Base-by-base conservation (phyloP, 371 early-diverging fungal species). In the Gilbertella persicaria region DNA sequence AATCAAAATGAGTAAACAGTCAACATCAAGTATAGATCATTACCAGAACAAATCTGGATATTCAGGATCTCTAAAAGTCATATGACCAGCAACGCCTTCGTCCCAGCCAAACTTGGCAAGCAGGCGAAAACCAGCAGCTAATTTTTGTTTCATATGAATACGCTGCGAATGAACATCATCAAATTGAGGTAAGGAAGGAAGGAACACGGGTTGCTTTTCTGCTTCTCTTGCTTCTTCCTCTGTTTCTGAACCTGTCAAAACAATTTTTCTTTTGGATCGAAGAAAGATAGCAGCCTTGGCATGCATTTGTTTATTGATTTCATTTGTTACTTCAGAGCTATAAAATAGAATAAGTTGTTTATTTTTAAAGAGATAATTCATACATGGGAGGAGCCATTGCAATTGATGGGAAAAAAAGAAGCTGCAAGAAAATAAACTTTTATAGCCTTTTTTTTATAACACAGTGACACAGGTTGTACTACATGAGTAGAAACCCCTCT, bases 11-110 rank as follows among this genome's bases (percentile, higher is more conserved):
- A 7, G 4, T 5, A n/a, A 38, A 28, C 7, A 24, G 5, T 9
- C 13, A 21, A 30, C 8, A 29, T 7, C 28, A 37, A 13, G n/a
- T 13, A 13, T 12, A 20, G 21, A n/a, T 6, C 16, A 20, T 23
- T 56, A 56, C 85, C 84, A 84, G 58, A 82, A 84, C 5, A 81
- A 49, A 28, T 78, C 78, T 0, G 83, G 73, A 38, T 75, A 68
- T 55, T 84, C 82, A 19, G 85, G 85, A 60, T 84, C 85, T 21
- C 82, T 66, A 55, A 76, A 70, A 1, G 82, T 82, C 74, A 82
- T 59, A 60, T 82, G 82, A 0, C 82, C 82, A n/a, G 77, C 82
- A 13, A 78, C 69, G 52, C 81, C 76, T 67, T 80, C 83, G 55
- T 82, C 85, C 55, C 78, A 73, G 0, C 82, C 78, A 46, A 74